Conservation (phyloP, 2,329 filamentous ascomycete genomes). For the Colletotrichum tropicale region DNA sequence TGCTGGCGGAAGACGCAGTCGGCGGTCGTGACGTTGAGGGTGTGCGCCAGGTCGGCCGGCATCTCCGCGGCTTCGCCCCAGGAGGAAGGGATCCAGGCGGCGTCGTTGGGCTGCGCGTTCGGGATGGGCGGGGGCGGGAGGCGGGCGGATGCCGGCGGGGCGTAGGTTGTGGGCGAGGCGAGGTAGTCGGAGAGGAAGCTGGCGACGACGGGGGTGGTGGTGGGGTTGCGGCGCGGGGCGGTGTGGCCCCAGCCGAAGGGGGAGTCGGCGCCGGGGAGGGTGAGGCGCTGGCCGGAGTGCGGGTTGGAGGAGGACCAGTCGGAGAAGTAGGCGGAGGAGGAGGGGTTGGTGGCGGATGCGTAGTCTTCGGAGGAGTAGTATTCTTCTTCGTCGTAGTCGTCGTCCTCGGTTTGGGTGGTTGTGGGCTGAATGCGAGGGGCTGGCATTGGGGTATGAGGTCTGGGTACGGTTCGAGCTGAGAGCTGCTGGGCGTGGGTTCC, state of each 20-base stretch:
- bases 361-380: not conserved
- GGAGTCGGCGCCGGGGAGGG: not conserved
- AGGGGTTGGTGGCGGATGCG: not conserved
- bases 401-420: not conserved
- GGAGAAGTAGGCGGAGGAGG: not conserved
- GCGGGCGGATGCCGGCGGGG: not conserved
- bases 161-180: not conserved
- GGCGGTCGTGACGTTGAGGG: not conserved
- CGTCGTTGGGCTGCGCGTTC: not conserved
- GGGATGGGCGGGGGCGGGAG: not conserved
- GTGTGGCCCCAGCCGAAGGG: not conserved
- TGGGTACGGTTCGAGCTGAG: not conserved
- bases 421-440: not conserved
- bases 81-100: not conserved
- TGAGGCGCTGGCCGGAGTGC: not conserved
- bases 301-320: not conserved
- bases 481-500: not conserved
- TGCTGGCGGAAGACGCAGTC: not conserved
- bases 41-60: not conserved
- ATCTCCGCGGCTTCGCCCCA: not conserved
- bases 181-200: not conserved
- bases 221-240: not conserved
- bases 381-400: not conserved
- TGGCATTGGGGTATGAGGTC: not conserved
- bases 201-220: not conserved